phyloP scores from a whole-genome alignment of 1,284 basidiomycete species.

The Apiotrichum laibachii region DNA sequence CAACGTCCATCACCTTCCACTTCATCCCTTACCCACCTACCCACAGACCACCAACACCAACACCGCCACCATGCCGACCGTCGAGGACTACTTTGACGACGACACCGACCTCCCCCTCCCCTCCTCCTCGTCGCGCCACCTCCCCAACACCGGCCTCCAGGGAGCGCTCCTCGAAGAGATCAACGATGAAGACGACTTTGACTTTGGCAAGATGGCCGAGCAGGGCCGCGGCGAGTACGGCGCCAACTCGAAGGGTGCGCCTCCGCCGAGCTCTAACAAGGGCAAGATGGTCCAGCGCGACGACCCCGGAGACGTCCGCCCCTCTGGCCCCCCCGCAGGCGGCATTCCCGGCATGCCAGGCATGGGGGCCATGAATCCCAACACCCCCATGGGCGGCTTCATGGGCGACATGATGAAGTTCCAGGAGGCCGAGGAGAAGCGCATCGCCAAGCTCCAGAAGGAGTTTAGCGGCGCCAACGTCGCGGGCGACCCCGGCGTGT shows the following conservation, averaged over 20 bases:
- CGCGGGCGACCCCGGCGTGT: constrained; percentile 41
- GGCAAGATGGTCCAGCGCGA: constrained; percentile 35
- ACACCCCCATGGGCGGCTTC: constrained; percentile 52
- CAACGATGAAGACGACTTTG: constrained; percentile 46
- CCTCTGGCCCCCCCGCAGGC: constrained; percentile 7
- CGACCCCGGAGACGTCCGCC: constrained; percentile 29
- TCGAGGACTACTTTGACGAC: constrained; percentile 68
- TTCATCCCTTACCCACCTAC: no score
- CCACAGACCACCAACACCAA: background rate
- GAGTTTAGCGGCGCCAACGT: constrained; percentile 43
- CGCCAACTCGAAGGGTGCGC: constrained; percentile 34
- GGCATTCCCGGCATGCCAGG: background rate
- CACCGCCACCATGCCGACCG: constrained; percentile 42
- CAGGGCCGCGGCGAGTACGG: constrained; percentile 51
- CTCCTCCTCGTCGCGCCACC: constrained; percentile 55
- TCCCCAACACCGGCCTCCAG: constrained; percentile 64
- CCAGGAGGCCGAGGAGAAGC: constrained; percentile 48
- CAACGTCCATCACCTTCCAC: no score
- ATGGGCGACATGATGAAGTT: constrained; percentile 53
- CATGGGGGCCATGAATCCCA: constrained; percentile 34
- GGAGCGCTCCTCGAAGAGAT: constrained; percentile 78
- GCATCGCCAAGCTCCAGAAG: constrained; percentile 44
- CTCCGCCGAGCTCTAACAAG: constrained; percentile 30
- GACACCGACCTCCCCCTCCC: constrained; percentile 68
- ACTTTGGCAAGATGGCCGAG: constrained; percentile 53